phyloP scores from a whole-genome alignment of 2,329 filamentous ascomycete genomes.

The Hysterium pulicare region DNA sequence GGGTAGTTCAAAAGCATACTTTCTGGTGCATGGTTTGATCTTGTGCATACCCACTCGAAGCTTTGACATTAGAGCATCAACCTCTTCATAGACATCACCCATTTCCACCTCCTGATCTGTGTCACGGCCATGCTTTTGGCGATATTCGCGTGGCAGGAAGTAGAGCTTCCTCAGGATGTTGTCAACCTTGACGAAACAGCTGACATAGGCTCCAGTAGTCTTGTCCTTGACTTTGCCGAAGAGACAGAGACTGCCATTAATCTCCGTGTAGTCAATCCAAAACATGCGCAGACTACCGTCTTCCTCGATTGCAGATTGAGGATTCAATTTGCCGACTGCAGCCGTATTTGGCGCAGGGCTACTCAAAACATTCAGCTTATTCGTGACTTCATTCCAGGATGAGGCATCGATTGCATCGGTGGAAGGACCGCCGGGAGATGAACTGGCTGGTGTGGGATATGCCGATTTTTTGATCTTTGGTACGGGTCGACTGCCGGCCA shows the following conservation, averaged over 20 bases:
- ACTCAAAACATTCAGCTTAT: slow-evolving; percentile 79
- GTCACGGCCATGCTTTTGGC: slow-evolving; percentile 58
- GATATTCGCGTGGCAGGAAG: slow-evolving; percentile 76
- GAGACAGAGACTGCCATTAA: slow-evolving; percentile 85
- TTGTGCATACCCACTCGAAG: slow-evolving; percentile 87
- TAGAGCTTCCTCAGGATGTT: slow-evolving; percentile 90
- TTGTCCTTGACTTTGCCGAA: slow-evolving; percentile 97
- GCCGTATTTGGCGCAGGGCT: slow-evolving; percentile 63
- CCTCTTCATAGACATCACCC: slow-evolving; percentile 84
- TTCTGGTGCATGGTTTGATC: slow-evolving; percentile 83
- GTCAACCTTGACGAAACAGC: slow-evolving; percentile 94
- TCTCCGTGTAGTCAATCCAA: slow-evolving; percentile 93
- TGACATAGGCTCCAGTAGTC: slow-evolving; percentile 72
- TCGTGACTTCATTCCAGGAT: slow-evolving; percentile 83
- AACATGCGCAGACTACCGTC: slow-evolving; percentile 93
- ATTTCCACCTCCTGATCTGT: slow-evolving; percentile 79
- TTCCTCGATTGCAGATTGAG: slow-evolving; percentile 83
- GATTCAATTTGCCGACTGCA: slow-evolving; percentile 74
- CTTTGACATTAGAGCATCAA: slow-evolving; percentile 82
- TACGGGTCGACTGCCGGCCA: slow-evolving; percentile 73
- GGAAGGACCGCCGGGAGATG: slow-evolving; percentile 66
- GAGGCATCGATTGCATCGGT: slow-evolving; percentile 67
- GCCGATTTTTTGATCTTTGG: slow-evolving; percentile 68
- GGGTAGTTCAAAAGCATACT: slow-evolving; percentile 92
- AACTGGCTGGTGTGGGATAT: slow-evolving; percentile 69